Evolutionary conservation across 2,329 filamentous ascomycete genomes (phyloP).

Genomic region (Nigrospora osmanthi): DNA sequence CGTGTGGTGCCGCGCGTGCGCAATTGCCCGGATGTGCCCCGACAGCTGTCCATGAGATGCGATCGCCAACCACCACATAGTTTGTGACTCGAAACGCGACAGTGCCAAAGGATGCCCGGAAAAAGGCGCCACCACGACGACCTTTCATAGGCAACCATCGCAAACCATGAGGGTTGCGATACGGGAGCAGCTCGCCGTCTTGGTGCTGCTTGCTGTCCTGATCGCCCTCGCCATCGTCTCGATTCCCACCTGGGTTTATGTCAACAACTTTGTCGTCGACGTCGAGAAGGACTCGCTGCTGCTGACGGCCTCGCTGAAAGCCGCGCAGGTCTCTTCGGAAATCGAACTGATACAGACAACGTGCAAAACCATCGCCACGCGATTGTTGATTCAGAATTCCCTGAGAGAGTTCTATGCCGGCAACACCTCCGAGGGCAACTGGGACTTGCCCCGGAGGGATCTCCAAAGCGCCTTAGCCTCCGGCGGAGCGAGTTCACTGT

Average conservation of each 20-base stretch:
- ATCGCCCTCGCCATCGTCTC: conserved; percentile 70
- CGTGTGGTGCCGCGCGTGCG: too few relatives aligned
- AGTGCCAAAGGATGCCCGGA: conserved; percentile 20
- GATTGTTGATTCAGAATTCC: conserved; percentile 49
- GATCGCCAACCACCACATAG: too few relatives aligned
- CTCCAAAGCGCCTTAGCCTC: conserved; percentile 62
- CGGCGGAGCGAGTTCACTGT: conserved; percentile 34
- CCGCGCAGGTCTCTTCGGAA: conserved; percentile 71
- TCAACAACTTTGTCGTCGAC: conserved; percentile 43
- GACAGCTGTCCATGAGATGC: too few relatives aligned
- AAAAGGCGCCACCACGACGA: conserved; percentile 12
- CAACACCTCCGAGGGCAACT: conserved; percentile 51
- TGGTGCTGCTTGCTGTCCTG: conserved; percentile 70
- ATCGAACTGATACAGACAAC: conserved; percentile 72
- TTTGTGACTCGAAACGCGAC: too few relatives aligned
- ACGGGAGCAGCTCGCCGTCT: conserved; percentile 73
- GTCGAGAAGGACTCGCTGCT: conserved; percentile 56
- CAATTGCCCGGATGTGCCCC: too few relatives aligned
- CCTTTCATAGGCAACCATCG: conserved; percentile 17
- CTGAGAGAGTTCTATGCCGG: conserved; percentile 44
- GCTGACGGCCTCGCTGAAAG: conserved; percentile 79
- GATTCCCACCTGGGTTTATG: conserved; percentile 62
- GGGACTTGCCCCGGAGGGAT: conserved; percentile 53
- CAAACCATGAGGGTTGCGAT: conserved; percentile 73
- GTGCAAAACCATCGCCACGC: conserved; percentile 63